phyloP scores from a whole-genome alignment of 202 grass and related monocot genomes.

The Bolboschoenoplectus hybrid region DNA sequence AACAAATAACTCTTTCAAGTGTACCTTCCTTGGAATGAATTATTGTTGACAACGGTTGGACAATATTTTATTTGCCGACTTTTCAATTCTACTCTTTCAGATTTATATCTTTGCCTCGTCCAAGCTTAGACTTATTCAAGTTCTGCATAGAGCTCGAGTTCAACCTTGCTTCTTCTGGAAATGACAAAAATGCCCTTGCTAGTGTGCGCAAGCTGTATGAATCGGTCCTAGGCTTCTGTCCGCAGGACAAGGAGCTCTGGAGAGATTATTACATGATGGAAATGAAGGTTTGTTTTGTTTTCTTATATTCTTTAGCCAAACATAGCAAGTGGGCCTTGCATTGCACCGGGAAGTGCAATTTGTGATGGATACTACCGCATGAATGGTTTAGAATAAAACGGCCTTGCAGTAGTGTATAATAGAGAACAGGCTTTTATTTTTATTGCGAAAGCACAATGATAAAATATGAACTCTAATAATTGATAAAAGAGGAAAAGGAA shows the following conservation, averaged over 20 bases:
- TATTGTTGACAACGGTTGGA: too few relatives aligned
- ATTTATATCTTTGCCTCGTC: slow-evolving; percentile 5
- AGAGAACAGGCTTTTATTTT: not conserved
- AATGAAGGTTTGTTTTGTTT: slow-evolving; percentile 54
- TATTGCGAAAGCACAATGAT: not conserved
- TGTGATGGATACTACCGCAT: not conserved
- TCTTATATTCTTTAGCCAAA: not conserved
- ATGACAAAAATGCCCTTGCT: slow-evolving; percentile 41
- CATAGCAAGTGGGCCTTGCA: not conserved
- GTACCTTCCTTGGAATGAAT: too few relatives aligned
- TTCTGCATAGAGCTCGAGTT: slow-evolving; percentile 36
- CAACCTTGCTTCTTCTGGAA: slow-evolving; percentile 57
- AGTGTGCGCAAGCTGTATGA: slow-evolving; percentile 68
- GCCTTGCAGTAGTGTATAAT: not conserved
- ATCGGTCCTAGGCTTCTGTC: slow-evolving; percentile 53
- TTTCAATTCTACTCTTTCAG: not conserved
- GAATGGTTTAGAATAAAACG: not conserved
- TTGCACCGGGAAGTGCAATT: not conserved
- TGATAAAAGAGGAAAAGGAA: not conserved
- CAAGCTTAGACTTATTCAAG: not conserved
- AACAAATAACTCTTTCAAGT: too few relatives aligned
- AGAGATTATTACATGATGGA: slow-evolving; percentile 83
- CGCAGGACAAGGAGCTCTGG: slow-evolving; percentile 69
- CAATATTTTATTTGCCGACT: not conserved
- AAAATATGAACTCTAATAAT: not conserved